Evolutionary conservation across 352 stramenopile genomes (phyloP).

Genomic region (Pythium aristosporum): DNA sequence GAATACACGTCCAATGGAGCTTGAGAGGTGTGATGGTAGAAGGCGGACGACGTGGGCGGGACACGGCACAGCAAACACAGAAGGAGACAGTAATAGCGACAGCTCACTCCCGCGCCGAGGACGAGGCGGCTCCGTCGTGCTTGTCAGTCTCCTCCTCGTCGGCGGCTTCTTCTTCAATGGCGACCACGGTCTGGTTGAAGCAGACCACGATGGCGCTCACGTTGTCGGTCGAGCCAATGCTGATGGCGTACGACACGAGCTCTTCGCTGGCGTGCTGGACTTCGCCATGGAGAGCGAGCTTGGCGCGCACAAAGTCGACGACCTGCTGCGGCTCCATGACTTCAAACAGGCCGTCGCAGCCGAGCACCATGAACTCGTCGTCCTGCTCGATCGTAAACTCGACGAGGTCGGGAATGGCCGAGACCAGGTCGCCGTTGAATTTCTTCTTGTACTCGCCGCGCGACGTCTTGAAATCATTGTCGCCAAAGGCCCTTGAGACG

Average conservation of each 20-base stretch:
- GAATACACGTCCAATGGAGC: background rate
- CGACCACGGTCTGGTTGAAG: slow-evolving; percentile 56
- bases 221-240: slow-evolving; percentile 80
- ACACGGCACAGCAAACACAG: background rate
- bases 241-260: slow-evolving; percentile 81
- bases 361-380: slow-evolving; percentile 83
- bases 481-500: slow-evolving; percentile 81
- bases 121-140: background rate
- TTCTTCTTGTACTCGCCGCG: slow-evolving; percentile 76
- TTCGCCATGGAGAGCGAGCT: slow-evolving; percentile 62
- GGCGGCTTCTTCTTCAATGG: slow-evolving; percentile 32
- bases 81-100: background rate
- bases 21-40: background rate
- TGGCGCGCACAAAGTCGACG: slow-evolving; percentile 78
- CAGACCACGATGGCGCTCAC: slow-evolving; percentile 79
- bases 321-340: slow-evolving; percentile 82
- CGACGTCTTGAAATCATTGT: slow-evolving; percentile 86
- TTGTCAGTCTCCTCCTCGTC: background rate
- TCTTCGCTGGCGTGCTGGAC: slow-evolving; percentile 81
- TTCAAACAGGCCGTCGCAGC: slow-evolving; percentile 84
- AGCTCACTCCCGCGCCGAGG: background rate
- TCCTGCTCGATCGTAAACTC: slow-evolving; percentile 46
- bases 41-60: background rate
- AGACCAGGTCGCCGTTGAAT: slow-evolving; percentile 83
- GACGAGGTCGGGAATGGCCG: slow-evolving; percentile 65